Conservation (phyloP, 2,329 filamentous ascomycete genomes). For the Lachnellula suecica region DNA sequence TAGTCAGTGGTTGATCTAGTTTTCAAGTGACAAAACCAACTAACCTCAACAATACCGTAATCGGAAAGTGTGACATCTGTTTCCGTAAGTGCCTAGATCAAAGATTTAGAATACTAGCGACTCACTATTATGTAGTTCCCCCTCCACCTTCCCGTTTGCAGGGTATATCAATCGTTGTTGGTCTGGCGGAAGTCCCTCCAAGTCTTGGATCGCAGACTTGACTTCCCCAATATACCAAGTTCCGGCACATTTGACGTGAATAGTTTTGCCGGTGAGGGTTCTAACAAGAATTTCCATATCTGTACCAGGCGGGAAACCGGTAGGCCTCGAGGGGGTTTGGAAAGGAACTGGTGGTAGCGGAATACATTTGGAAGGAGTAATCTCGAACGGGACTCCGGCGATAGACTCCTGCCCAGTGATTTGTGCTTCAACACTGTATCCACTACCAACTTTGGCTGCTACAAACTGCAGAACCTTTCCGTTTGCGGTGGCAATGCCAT, state of each 20-base stretch:
- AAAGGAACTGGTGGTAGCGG: neutral
- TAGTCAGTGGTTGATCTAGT: neutral
- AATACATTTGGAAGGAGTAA: slow-evolving; percentile 30
- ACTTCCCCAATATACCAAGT: slow-evolving; percentile 97
- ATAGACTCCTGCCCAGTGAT: slow-evolving; percentile 37
- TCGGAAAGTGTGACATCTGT: neutral
- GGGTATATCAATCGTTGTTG: slow-evolving; percentile 96
- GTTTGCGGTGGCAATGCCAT: slow-evolving; percentile 37
- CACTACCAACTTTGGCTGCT: slow-evolving; percentile 38
- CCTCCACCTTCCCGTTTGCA: no score
- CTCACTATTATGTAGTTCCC: no score
- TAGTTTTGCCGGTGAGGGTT: slow-evolving; percentile 98
- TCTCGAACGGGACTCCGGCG: slow-evolving; percentile 41
- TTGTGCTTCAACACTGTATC: slow-evolving; percentile 42
- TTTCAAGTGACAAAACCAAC: no score
- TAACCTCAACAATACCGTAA: neutral
- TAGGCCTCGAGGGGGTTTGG: neutral
- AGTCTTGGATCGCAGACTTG: slow-evolving; percentile 98
- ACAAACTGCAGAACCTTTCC: slow-evolving; percentile 43
- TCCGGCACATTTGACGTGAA: slow-evolving; percentile 97
- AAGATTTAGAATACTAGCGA: neutral
- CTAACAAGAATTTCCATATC: slow-evolving; percentile 73
- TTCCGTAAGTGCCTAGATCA: neutral
- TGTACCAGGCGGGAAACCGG: neutral
- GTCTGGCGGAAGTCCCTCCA: slow-evolving; percentile 94